Base-by-base conservation (phyloP, 257 asterid genomes). In the Rubia yunnanensis region DNA sequence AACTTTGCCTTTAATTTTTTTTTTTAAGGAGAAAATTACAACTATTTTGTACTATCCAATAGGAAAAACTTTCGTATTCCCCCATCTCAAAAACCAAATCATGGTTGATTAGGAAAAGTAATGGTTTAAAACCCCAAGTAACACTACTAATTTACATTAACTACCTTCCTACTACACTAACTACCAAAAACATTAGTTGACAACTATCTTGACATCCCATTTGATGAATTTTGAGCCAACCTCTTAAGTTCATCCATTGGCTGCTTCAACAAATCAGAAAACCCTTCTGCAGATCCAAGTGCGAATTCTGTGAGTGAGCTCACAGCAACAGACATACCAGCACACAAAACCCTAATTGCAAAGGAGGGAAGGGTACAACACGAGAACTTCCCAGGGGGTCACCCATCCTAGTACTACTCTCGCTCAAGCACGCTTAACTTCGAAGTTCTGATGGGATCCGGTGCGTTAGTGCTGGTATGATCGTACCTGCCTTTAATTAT, bases 311-410 rank as follows among this genome's bases (percentile, higher is more conserved):
- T 78, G 59, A 92, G 72, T 28, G 99, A 86, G 63, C 86, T 86
- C 70, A 92, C 82, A 8, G 96, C 87, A 9, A 89, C 89, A 2
- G 96, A 89, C 97, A 92, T 86, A 57, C 99, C 96, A 3, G 97
- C 96, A 71, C 94, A 92, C 56, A 92, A 66, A 74, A 92, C 99
- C 76, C 96, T 77, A 65, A 84, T 77, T 22, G 87, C 97, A 22
- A 88, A n/a, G n/a, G n/a, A n/a, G n/a, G n/a, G n/a, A n/a, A n/a
- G n/a, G n/a, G n/a, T n/a, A n/a, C n/a, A n/a, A n/a, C n/a, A n/a
- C n/a, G n/a, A n/a, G n/a, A n/a, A n/a, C n/a, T n/a, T n/a, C n/a
- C n/a, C n/a, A n/a, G n/a, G n/a, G n/a, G n/a, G n/a, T n/a, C n/a
- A n/a, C n/a, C n/a, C n/a, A n/a, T n/a, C n/a, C n/a, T n/a, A n/a